phyloP scores from a whole-genome alignment of 495 filamentous ascomycete species.

The Clavariopsis aquatica region DNA sequence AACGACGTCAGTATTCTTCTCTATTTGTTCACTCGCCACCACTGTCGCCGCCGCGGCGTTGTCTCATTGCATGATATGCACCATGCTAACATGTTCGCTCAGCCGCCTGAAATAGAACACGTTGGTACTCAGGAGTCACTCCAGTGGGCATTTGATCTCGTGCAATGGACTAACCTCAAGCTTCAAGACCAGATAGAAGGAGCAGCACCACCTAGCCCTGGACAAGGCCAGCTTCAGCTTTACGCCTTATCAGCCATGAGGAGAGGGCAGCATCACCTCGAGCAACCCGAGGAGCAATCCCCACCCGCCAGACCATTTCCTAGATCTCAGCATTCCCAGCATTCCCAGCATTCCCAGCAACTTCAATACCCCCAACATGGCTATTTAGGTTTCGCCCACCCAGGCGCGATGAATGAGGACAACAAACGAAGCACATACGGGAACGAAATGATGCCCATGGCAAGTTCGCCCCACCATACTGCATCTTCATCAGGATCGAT shows the following conservation, averaged over 20 bases:
- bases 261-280: slow-evolving; percentile 24
- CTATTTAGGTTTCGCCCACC: slow-evolving; percentile 14
- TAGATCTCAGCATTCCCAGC: slow-evolving; percentile 1
- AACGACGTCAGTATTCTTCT: slow-evolving; percentile 28
- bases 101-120: slow-evolving; percentile 26
- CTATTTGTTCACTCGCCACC: not conserved
- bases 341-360: not conserved
- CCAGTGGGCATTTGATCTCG: slow-evolving; percentile 33
- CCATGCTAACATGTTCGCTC: slow-evolving; percentile 4
- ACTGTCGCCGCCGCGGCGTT: slow-evolving; percentile 1
- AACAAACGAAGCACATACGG: slow-evolving; percentile 26
- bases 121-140: slow-evolving; percentile 17
- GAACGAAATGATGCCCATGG: slow-evolving; percentile 22
- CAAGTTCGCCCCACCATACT: slow-evolving; percentile 30
- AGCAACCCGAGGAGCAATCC: slow-evolving; percentile 30
- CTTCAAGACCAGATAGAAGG: slow-evolving; percentile 17
- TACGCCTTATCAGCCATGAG: slow-evolving; percentile 28
- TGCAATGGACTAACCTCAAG: slow-evolving; percentile 37
- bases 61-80: not conserved
- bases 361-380: slow-evolving; percentile 13
- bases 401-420: slow-evolving; percentile 17
- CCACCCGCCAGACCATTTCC: slow-evolving; percentile 20
- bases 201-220: slow-evolving; percentile 13
- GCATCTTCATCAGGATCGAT: slow-evolving; percentile 33
- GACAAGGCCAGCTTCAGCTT: slow-evolving; percentile 13